Base-by-base conservation (phyloP, 2,329 filamentous ascomycete species). In the Claviceps maximensis region DNA sequence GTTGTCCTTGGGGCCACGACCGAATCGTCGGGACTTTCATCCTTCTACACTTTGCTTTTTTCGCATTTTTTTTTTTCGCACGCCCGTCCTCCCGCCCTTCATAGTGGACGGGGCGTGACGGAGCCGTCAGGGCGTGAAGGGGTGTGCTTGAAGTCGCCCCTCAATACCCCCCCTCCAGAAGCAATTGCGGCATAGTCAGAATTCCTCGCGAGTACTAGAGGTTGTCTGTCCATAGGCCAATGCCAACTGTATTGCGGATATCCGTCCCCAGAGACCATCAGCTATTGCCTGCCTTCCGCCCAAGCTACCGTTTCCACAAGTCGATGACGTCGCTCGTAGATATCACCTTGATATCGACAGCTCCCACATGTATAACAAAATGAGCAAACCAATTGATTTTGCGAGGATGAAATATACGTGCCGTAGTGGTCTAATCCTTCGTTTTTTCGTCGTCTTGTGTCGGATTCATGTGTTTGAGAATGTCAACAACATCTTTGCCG, bases 251-350 rank as follows among this genome's bases (percentile, higher is more conserved):
- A 10, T 33, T 13, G 29, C 9, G 29, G 29, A 31, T 27, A 23
- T 31, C n/a, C 41, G 44, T 31, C 45, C 45, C 17, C 4, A 23
- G 40, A 48, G 15, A 48, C n/a, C 15, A 23, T 40, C 5, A 4
- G 36, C 51, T 10, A 17, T 12, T 27, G 33, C 8, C 31, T 10
- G 9, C 31, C 31, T 10, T 33, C n/a, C n/a, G n/a, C n/a, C n/a
- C n/a, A n/a, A n/a, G n/a, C n/a, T n/a, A n/a, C n/a, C n/a, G n/a
- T 29, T 23, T 38, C 27, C 23, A 38, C n/a, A 47, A 31, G 38
- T n/a, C 38, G 21, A 53, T 53, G 52, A 53, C 52, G 52, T 50
- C 31, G 47, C 40, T 50, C n/a, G n/a, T n/a, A n/a, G 25, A 41
- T 40, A 17, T 19, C 51, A 52, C 9, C 9, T 40, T 36, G 15